Evolutionary conservation across 192 early-diverging fungal genomes (phyloP), one percentile per base, ranked within the genome.

Genomic region (Rhizoclosmatium globosum): DNA sequence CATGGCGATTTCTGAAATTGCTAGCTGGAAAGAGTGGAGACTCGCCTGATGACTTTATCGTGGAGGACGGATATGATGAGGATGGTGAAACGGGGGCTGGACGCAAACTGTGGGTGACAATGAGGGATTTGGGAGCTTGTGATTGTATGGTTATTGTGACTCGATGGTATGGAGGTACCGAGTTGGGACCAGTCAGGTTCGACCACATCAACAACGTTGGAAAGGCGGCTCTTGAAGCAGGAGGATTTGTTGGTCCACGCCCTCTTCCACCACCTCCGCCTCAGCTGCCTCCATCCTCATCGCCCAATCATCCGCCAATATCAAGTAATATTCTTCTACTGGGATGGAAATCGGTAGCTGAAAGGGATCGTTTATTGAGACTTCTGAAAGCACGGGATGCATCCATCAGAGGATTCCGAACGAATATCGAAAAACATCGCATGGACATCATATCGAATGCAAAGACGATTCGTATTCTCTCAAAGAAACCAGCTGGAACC

Each of bases 41-140:
- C 19, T 56, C 46, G 4, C 62, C 60, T 17, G 62, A 68, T 31
- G 76, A 77, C 48, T 79, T 68, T 61, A 42, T 69, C 70, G 68
- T 79, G 4, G 39, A 70, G 44, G 77, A 79, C 9, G 77, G 68
- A 2, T 79, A 23, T 42, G 77, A 79, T 38, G 77, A 79, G 9
- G 77, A 79, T 59, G 77, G 77, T 6, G 77, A 79, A 39, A 58
- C 44, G 31, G 58, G 19, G 3, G 77, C 77, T 39, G 77, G 77
- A 13, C 58, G 77, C 19, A 69, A 47, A 57, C 68, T 79, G 47
- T 39, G 74, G 67, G 13, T 17, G 17, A 47, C 56, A 39, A 58
- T 79, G 68, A 50, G 58, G 9, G 77, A 46, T 2, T 6, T 46
- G 9, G 77, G 77, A n/a, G 77, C 68, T 23, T 79, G 77, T 57